Base-by-base conservation (phyloP, 73 alveolate genomes). In the Symbiodinium pilosum region DNA sequence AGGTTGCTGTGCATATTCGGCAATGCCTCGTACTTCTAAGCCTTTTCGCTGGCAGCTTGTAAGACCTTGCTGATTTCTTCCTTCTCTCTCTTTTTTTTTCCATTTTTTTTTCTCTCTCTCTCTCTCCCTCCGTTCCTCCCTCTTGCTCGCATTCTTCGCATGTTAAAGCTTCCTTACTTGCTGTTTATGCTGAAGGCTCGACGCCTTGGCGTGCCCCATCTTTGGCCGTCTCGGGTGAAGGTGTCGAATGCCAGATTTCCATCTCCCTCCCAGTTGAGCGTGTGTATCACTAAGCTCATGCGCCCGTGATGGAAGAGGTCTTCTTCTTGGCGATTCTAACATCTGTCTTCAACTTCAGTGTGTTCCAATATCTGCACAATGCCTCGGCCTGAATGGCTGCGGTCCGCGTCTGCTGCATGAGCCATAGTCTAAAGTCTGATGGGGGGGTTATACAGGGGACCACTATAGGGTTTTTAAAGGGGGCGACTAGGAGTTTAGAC, bases 181-280 rank as follows among this genome's bases (percentile, higher is more conserved):
- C n/a, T n/a, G n/a, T n/a, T n/a, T n/a, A n/a, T n/a, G n/a, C 24
- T 73, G 81, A 91, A n/a, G 98, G 98, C 98, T 3, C 54, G 98
- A 68, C 98, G 92, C 47, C 73, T 93, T 86, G 98, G 98, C 44
- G 93, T 93, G 59, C 98, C 98, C 26, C 98, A 93, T 36, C 51
- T 93, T 54, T 93, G 98, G 98, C 98, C 98, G 18, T 93, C 98
- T 2, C 92, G 98, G n/a, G 98, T 93, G 85, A 93, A 93, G 98
- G 98, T 4, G n/a, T 34, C 3, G 9, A 38, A 9, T 16, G 69
- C n/a, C 11, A 41, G 87, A 52, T 36, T 81, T 8, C 41, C 14
- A 9, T 47, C 0, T 9, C 0, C 28, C 87, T 77, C 30, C 87
- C 28, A 38, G 51, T 6, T 30, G 2, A 5, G 43, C 6, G 2